These are phyloP conservation scores for Colletotrichum sansevieriae DNA, from an alignment of 2,329 filamentous ascomycete species.

Conservation along the genomic window DNA sequence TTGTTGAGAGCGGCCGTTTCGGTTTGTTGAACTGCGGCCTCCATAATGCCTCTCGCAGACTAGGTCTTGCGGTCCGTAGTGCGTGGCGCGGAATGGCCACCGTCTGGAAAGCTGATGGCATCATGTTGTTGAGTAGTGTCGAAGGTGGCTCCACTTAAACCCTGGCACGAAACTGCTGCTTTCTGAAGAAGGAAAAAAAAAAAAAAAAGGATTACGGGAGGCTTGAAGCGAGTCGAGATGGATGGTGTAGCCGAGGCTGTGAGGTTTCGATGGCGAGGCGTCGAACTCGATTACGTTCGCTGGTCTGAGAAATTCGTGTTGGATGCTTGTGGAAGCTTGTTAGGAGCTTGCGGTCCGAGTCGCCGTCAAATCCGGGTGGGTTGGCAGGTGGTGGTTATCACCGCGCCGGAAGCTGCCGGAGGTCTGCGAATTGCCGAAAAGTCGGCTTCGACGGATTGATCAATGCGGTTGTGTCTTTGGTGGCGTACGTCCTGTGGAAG, in stretches of 20 bases:
- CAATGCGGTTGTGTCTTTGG: conserved; percentile 18
- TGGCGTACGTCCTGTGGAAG: conserved; percentile 28
- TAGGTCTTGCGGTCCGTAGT: conserved; percentile 29
- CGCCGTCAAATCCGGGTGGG: conserved; percentile 31
- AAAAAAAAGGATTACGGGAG: background rate
- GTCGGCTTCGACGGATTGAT: conserved; percentile 1
- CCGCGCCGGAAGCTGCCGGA: conserved; percentile 19
- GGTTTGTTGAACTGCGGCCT: conserved; percentile 26
- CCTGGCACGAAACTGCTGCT: background rate
- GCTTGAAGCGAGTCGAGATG: conserved; percentile 16
- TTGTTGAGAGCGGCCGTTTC: conserved; percentile 19
- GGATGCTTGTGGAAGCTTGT: conserved; percentile 16
- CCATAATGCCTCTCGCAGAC: conserved; percentile 34
- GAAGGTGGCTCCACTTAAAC: conserved; percentile 3
- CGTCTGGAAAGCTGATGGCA: conserved; percentile 33
- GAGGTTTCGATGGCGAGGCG: conserved; percentile 13
- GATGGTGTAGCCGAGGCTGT: conserved; percentile 3
- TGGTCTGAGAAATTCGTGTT: conserved; percentile 17
- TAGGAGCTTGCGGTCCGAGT: conserved; percentile 33
- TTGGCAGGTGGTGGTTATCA: conserved; percentile 19
- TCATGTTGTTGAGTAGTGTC: conserved; percentile 22
- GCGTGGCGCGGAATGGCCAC: conserved; percentile 31
- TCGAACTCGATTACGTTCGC: conserved; percentile 7
- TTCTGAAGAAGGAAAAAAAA: too few species aligned
- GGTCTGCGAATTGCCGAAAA: conserved; percentile 12